Evolutionary conservation across 768 basidiomycete species (phyloP), one percentile per base, ranked within the genome.

Genomic region (Coprinopsis strossmayeri): DNA sequence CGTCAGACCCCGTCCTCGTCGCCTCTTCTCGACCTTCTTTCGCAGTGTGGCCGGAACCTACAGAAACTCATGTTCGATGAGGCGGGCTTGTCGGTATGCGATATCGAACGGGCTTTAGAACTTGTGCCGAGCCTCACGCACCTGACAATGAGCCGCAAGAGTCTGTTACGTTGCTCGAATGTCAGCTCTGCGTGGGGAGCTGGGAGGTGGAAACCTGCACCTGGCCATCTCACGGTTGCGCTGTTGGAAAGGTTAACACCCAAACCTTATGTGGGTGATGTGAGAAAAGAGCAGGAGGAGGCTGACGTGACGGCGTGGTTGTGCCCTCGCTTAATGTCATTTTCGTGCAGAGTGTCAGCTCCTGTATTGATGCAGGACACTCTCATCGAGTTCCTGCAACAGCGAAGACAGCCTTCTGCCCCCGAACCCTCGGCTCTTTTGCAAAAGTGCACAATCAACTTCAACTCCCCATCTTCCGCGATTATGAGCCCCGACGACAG

Each of bases 51-150:
- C 20, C 25, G 28, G 27, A n/a, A 32, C 15, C 25, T 45, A 4
- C 26, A 45, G 18, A 45, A 45, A 20, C 28, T 45, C 27, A 45
- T 27, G n/a, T 45, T 45, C 27, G 43, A 45, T 27, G 43, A 45
- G 27, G 28, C 25, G 12, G 43, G 43, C 26, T 27, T 45, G 7
- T 45, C 43, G 28, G n/a, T 45, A 18, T 27, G 27, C 5, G 43
- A 45, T 32, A 45, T 45, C 43, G 43, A 45, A 18, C 43, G 43
- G 3, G 43, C 43, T 3, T 20, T 45, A 13, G 43, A 28, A 17
- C 43, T 45, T 15, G 43, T 45, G 10, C 43, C 43, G 25, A 45
- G 20, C 43, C 28, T 45, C 4, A 45, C 25, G 9, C 27, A 45
- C 20, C 28, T 45, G n/a, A 32, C 28, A 15, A 32, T 45, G 43